phyloP scores from a whole-genome alignment of 345 rosid genomes.

The Populus pruinosa region DNA sequence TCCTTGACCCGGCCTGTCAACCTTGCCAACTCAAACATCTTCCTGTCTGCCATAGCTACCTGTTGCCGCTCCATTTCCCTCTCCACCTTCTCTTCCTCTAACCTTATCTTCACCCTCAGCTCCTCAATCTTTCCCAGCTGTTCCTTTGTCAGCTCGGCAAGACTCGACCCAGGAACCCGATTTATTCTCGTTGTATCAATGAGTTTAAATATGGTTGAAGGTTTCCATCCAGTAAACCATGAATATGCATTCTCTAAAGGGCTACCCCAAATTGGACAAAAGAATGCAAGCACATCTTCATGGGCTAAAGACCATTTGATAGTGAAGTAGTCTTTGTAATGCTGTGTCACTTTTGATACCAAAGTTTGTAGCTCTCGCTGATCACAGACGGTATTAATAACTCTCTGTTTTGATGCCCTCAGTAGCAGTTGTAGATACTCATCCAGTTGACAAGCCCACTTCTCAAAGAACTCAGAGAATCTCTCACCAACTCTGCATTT shows the following conservation, averaged over 20 bases:
- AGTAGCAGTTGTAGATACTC: slow-evolving; percentile 39
- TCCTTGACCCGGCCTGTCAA: slow-evolving; percentile 25
- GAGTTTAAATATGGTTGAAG: slow-evolving; percentile 52
- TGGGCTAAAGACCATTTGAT: slow-evolving; percentile 70
- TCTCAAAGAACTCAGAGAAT: slow-evolving; percentile 53
- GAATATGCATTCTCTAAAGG: slow-evolving; percentile 59
- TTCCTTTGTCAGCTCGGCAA: slow-evolving; percentile 39
- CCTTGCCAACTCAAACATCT: slow-evolving; percentile 59
- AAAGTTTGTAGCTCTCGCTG: slow-evolving; percentile 37
- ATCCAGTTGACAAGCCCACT: slow-evolving; percentile 58
- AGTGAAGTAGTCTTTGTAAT: slow-evolving; percentile 71
- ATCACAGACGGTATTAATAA: background rate
- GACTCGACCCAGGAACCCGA: slow-evolving; percentile 14
- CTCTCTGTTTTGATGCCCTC: slow-evolving; percentile 11
- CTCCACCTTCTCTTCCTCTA: slow-evolving; percentile 70
- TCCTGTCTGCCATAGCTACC: slow-evolving; percentile 60
- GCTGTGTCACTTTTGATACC: slow-evolving; percentile 58
- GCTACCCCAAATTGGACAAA: slow-evolving; percentile 52
- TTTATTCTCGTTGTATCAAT: slow-evolving; percentile 38
- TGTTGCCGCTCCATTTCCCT: slow-evolving; percentile 87
- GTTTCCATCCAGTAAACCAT: slow-evolving; percentile 90
- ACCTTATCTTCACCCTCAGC: slow-evolving; percentile 48
- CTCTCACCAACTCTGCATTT: slow-evolving; percentile 38
- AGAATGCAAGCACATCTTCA: slow-evolving; percentile 66
- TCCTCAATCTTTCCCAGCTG: slow-evolving; percentile 52